Evolutionary conservation across 1,139 yeast genomes (phyloP).

Genomic region (Suhomyces atakaporum): DNA sequence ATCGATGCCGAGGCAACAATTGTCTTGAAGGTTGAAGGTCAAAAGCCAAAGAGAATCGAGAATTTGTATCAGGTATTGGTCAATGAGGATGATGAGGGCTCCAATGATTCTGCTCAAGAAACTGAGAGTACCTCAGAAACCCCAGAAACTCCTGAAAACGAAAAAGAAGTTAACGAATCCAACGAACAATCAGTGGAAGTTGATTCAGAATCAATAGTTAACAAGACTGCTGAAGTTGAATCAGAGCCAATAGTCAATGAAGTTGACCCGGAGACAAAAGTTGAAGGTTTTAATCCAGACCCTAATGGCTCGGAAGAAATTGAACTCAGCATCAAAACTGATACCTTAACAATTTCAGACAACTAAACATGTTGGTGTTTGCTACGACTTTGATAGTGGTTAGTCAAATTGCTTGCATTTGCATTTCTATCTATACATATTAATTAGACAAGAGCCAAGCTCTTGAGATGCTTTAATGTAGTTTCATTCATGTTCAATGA

Average conservation of each 20-base stretch:
- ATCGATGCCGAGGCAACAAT: slow-evolving; percentile 36
- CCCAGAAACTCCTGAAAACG: background rate
- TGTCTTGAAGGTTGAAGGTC: slow-evolving; percentile 36
- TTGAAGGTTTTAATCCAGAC: no score
- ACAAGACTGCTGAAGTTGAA: no score
- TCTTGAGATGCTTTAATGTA: background rate
- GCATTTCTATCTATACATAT: background rate
- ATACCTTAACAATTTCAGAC: background rate
- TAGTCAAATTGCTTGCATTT: background rate
- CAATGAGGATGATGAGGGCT: slow-evolving; percentile 8
- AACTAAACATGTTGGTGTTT: background rate
- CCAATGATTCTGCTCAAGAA: background rate
- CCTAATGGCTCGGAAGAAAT: no score
- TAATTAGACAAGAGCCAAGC: background rate
- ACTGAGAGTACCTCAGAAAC: background rate
- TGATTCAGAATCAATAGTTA: no score
- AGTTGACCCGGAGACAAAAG: no score
- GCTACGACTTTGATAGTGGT: background rate
- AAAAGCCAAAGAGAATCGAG: slow-evolving; percentile 6
- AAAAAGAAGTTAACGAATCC: no score
- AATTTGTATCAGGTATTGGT: slow-evolving; percentile 14
- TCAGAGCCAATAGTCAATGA: no score
- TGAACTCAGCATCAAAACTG: no score
- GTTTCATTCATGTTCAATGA: no score
- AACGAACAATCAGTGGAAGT: no score